A percentile compares a stretch with the other conserved stretches of the same genome.
Conservation (phyloP, 768 basidiomycete genomes). For the Leccinum boreale region DNA sequence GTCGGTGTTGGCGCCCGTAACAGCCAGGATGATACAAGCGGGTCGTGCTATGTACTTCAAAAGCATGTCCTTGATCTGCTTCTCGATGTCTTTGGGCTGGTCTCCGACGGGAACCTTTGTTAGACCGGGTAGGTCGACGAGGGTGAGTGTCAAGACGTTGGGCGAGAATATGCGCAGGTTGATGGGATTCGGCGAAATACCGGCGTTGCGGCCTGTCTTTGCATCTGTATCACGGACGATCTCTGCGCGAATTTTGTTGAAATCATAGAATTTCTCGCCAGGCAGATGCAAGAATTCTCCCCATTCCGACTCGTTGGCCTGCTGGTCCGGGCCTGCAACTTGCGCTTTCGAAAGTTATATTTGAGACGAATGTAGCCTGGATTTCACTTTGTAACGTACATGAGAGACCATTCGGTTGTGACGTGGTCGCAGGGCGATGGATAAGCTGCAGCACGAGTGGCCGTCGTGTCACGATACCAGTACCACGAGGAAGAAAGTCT, state of each 20-base stretch:
- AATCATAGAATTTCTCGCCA: constrained; percentile 97
- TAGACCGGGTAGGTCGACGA: constrained; percentile 95
- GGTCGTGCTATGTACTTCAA: constrained; percentile 93
- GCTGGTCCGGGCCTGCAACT: constrained; percentile 55
- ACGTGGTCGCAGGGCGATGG: constrained; percentile 61
- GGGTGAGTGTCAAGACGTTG: constrained; percentile 92
- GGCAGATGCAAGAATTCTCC: constrained; percentile 98
- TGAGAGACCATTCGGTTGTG: constrained; percentile 41
- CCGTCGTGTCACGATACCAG: constrained; percentile 96
- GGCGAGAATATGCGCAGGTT: constrained; percentile 97
- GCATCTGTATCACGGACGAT: constrained; percentile 96
- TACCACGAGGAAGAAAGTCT: constrained; percentile 98
- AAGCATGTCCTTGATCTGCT: constrained; percentile 96
- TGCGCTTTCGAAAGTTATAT: constrained; percentile 16
- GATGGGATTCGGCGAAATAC: constrained; percentile 96
- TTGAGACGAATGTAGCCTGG: neutral
- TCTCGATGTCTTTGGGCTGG: constrained; percentile 96
- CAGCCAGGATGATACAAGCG: constrained; percentile 94
- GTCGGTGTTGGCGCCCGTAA: constrained; percentile 94
- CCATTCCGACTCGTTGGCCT: constrained; percentile 94
- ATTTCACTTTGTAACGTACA: constrained; percentile 33
- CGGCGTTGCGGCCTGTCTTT: constrained; percentile 98
- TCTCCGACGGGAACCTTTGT: constrained; percentile 96
- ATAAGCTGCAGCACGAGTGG: constrained; percentile 97
- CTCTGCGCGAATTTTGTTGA: constrained; percentile 93